Conservation (phyloP, 176 grass and related monocot species). For the Aegilops tauschii region DNA sequence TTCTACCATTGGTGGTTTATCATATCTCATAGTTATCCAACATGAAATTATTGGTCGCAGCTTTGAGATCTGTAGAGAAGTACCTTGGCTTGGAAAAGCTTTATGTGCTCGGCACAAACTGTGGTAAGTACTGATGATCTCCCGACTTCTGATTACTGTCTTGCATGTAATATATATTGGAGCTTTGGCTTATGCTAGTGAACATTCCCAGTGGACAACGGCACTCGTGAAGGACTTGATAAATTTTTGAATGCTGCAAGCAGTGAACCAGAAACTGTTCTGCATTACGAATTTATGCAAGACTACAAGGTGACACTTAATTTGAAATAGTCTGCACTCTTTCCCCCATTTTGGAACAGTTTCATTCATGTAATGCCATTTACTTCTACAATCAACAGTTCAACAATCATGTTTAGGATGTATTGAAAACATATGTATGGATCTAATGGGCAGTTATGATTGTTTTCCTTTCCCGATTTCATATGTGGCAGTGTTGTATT, state of each 20-base stretch:
- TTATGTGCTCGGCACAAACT: constrained; percentile 97
- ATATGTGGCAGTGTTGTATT: not conserved
- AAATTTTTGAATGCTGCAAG: constrained; percentile 93
- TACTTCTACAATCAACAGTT: constrained; percentile 16
- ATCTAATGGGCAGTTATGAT: not conserved
- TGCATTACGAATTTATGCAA: constrained; percentile 99
- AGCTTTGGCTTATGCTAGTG: constrained; percentile 10
- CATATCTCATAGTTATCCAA: constrained; percentile 46
- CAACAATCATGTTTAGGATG: not conserved
- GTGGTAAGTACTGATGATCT: constrained; percentile 57
- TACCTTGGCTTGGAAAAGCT: constrained; percentile 97
- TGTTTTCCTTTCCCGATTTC: not conserved
- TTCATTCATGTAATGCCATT: not conserved
- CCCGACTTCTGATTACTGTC: not conserved
- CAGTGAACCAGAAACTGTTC: constrained; percentile 85
- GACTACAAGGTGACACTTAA: constrained; percentile 78
- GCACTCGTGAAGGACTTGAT: constrained; percentile 83
- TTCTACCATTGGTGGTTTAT: constrained; percentile 16
- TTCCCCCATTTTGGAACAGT: not conserved
- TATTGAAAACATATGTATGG: not conserved
- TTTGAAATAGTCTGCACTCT: not conserved
- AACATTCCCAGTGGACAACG: constrained; percentile 78
- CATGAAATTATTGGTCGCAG: constrained; percentile 49
- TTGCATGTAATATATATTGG: constrained; percentile 1
- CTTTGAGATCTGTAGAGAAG: constrained; percentile 90